Conservation (phyloP, 305 asterid species). For the Stenogyne calaminthoides region DNA sequence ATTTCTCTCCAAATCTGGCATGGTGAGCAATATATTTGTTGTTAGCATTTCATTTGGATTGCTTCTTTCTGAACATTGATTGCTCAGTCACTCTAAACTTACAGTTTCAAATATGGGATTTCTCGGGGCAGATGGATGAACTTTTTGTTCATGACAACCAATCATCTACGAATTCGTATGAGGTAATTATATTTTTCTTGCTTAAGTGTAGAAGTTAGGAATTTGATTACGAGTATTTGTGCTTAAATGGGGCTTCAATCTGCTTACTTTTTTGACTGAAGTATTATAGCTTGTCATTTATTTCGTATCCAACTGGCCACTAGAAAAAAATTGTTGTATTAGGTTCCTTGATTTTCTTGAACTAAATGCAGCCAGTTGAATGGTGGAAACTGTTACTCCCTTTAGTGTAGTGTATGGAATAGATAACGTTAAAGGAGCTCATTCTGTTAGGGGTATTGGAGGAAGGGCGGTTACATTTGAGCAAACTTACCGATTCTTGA, state of each 20-base stretch:
- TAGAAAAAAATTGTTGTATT: background rate
- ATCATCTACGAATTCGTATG: constrained; percentile 33
- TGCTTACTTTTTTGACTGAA: constrained; percentile 1
- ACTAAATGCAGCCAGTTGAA: constrained; percentile 11
- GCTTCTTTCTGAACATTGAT: constrained; percentile 26
- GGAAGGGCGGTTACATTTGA: background rate
- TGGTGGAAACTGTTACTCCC: constrained; percentile 5
- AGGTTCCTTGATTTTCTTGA: constrained; percentile 17
- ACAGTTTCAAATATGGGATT: constrained; percentile 81
- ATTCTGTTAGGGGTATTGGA: background rate
- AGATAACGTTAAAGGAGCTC: background rate
- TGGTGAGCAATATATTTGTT: constrained; percentile 52
- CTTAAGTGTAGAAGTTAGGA: constrained; percentile 15
- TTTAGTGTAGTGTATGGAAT: background rate
- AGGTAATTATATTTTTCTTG: constrained; percentile 38
- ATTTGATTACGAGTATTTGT: background rate
- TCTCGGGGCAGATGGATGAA: constrained; percentile 63
- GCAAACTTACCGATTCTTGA: background rate
- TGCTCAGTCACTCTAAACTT: constrained; percentile 27
- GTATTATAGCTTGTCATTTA: constrained; percentile 13
- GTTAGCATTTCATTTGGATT: constrained; percentile 23
- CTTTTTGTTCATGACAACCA: constrained; percentile 40
- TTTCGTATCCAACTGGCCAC: constrained; percentile 3
- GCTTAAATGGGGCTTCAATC: background rate
- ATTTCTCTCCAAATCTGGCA: constrained; percentile 48